Conservation (phyloP, 208 protist genomes). For the Wallacemonas rigidus region DNA sequence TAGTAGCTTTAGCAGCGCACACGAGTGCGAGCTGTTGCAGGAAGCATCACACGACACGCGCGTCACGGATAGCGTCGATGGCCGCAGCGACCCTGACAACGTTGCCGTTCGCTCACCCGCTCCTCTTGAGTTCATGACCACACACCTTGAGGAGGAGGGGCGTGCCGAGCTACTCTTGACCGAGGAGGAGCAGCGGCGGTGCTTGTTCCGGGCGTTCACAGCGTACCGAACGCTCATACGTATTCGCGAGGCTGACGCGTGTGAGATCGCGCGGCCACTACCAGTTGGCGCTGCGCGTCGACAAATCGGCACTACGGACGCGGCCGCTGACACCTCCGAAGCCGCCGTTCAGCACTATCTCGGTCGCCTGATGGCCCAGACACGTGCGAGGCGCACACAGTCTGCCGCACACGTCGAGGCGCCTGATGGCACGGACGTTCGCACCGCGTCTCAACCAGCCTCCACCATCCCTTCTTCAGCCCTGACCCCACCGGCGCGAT, state of each 20-base stretch:
- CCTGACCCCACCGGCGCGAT: too few species aligned
- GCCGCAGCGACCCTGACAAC: too few species aligned
- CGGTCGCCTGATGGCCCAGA: not conserved
- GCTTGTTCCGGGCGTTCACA: conserved; percentile 28
- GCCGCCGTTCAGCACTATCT: not conserved
- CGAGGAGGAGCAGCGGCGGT: conserved; percentile 37
- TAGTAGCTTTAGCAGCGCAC: conserved; percentile 4
- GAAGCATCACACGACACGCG: not conserved
- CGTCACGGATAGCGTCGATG: not conserved
- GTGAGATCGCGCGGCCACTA: not conserved
- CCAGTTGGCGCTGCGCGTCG: not conserved
- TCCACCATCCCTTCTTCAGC: too few species aligned
- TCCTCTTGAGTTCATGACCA: not conserved
- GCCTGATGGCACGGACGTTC: too few species aligned
- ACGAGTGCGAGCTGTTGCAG: not conserved
- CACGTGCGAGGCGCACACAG: not conserved
- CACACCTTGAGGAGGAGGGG: conserved; percentile 32
- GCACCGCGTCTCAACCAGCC: too few species aligned
- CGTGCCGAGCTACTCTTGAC: conserved; percentile 29
- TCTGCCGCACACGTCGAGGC: not conserved
- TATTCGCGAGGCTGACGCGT: conserved; percentile 26
- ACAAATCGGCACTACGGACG: too few species aligned
- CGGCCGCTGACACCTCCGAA: not conserved
- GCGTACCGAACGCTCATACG: conserved; percentile 31
- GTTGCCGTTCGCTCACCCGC: not conserved